phyloP scores from a whole-genome alignment of 2,329 filamentous ascomycete genomes.

The Bipolaris bicolor region DNA sequence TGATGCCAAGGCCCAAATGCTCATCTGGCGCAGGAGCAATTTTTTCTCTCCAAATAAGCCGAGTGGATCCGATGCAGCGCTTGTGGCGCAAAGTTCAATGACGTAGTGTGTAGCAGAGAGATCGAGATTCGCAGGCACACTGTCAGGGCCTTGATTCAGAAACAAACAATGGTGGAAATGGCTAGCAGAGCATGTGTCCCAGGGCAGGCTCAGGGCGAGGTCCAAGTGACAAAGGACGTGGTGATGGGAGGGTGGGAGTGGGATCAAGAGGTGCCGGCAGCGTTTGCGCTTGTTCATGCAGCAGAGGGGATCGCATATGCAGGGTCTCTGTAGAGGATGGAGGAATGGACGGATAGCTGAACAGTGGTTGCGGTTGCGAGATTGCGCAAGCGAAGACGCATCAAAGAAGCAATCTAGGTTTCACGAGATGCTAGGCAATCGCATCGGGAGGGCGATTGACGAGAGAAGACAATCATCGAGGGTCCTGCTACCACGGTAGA shows the following conservation, averaged over 20 bases:
- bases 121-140: background rate
- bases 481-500: conserved; percentile 7
- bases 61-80: background rate
- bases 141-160: no score
- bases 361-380: background rate
- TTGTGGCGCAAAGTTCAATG: background rate
- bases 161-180: no score
- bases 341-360: background rate
- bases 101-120: background rate
- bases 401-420: conserved; percentile 11
- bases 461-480: conserved; percentile 4
- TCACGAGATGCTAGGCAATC: background rate
- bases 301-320: conserved; percentile 3
- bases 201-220: no score
- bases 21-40: background rate
- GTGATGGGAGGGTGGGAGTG: background rate
- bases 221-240: no score
- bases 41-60: background rate
- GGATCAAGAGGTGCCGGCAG: conserved; percentile 1
- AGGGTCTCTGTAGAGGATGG: conserved; percentile 4
- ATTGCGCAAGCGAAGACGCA: background rate
- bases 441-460: conserved; percentile 3
- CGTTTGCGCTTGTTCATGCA: conserved; percentile 5
- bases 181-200: background rate
- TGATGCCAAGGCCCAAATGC: background rate